Conservation (phyloP, 805 yeast species). For the Pichia manshurica region DNA sequence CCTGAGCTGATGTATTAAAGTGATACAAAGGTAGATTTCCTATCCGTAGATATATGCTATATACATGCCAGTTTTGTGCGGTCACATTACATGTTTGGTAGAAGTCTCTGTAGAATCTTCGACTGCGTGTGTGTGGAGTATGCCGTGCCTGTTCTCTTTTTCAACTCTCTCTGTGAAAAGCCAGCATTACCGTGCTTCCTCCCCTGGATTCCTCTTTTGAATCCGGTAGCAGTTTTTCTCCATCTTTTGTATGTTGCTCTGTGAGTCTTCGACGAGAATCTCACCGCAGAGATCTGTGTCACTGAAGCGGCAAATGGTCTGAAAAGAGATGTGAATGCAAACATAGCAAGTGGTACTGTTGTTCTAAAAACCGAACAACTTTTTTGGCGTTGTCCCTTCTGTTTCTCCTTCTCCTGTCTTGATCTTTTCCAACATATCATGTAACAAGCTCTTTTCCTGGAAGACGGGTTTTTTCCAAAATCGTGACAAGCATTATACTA, state of each 20-base stretch:
- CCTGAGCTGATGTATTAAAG: no score
- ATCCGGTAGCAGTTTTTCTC: conserved; percentile 66
- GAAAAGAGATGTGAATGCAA: conserved; percentile 11
- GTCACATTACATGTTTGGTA: conserved; percentile 37
- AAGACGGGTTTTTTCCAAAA: neutral
- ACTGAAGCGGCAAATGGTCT: conserved; percentile 15
- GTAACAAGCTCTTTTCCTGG: neutral
- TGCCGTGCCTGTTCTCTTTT: conserved; percentile 54
- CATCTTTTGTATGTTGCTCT: conserved; percentile 86
- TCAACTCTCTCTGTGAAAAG: conserved; percentile 60
- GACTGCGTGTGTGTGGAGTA: conserved; percentile 50
- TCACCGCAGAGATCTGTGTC: conserved; percentile 21
- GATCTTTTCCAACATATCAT: no score
- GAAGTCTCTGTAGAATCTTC: conserved; percentile 50
- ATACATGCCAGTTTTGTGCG: no score
- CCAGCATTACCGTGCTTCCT: conserved; percentile 92
- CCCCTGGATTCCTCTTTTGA: conserved; percentile 70
- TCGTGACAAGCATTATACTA: no score
- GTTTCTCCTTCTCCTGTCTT: no score
- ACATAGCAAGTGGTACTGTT: neutral
- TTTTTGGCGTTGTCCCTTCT: no score
- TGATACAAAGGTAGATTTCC: no score
- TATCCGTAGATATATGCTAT: no score
- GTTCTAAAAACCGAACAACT: no score
- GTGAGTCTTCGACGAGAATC: conserved; percentile 59